Conservation (phyloP, 257 asterid species). For the Solanum medicagineum region DNA sequence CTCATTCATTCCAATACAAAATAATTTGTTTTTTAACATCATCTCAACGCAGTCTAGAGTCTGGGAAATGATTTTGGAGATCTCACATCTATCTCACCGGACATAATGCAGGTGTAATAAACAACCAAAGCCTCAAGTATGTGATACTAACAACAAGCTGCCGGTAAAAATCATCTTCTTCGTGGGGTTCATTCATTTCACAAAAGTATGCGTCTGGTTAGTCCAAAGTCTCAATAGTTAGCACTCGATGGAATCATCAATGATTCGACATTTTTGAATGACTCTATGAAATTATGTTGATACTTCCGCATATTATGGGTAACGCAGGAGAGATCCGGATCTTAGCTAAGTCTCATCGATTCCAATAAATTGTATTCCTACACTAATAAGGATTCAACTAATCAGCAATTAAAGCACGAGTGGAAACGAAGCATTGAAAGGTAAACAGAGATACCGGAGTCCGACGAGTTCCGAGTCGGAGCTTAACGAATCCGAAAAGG, state of each 20-base stretch:
- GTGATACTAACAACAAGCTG: not conserved
- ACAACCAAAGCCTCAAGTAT: not conserved
- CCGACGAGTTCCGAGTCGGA: slow-evolving; percentile 60
- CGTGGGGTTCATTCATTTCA: too few relatives aligned
- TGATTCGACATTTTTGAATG: not conserved
- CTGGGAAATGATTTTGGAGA: not conserved
- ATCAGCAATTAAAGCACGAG: not conserved
- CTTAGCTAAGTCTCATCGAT: too few relatives aligned
- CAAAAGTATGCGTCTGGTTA: too few relatives aligned
- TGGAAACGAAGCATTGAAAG: not conserved
- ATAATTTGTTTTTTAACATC: not conserved
- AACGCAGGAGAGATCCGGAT: too few relatives aligned
- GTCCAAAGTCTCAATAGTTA: not conserved
- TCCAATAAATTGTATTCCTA: too few relatives aligned
- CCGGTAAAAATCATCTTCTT: not conserved
- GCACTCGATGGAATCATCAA: not conserved
- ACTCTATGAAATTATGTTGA: not conserved
- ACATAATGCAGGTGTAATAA: not conserved
- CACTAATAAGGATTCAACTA: not conserved
- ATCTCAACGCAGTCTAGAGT: not conserved
- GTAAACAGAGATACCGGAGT: slow-evolving; percentile 34
- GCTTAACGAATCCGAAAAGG: slow-evolving; percentile 87
- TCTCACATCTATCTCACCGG: not conserved
- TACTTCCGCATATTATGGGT: too few relatives aligned
- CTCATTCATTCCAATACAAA: not conserved